Base-by-base conservation (phyloP, 2,329 filamentous ascomycete genomes). In the Aspergillus piperis region DNA sequence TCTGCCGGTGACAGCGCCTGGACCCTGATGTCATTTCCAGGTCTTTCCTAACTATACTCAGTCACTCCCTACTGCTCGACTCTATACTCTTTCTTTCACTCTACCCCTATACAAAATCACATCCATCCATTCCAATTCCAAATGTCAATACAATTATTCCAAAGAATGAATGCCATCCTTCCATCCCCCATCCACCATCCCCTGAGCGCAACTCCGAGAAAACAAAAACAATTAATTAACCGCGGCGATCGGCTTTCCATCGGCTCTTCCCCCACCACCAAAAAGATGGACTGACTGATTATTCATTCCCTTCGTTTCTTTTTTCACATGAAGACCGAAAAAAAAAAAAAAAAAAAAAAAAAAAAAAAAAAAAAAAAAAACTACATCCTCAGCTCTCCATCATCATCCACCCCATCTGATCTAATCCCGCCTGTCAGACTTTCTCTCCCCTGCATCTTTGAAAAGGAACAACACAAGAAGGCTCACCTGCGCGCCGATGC, bases 161-260 rank as follows among this genome's bases (percentile, higher is more conserved):
- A 17, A 44, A 13, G 3, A 23, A 15, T 36, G 10, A 36, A 3
- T 30, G 27, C 10, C 1, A 36, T 13, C 32, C 10, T 36, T 13
- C 10, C 30, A 23, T 44, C 10, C 41, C 10, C 19, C 19, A 44
- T 44, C 2, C 10, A 10, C 41, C 41, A 44, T 44, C 19, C 10
- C 41, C 41, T 44, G 41, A 23, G 21, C 19, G 19, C 41, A 23
- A 21, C 41, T 21, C 32, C 32, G 32, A 36, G 27, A 30, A 30
- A 30, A 2, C 4, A 36, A 36, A 36, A 36, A 15, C 5, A 11
- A 49, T 17, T 23, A 49, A 47, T 17, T 23, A 49, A 47, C 54
- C 54, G 54, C 54, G 54, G 54, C 17, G 54, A 51, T 57, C 54
- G 54, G 54, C 54, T 36, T 56, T 47, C 19, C 5, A 11, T 51